Conservation (phyloP, 116 monocot genomes). For the Papilionanthe hybrid region DNA sequence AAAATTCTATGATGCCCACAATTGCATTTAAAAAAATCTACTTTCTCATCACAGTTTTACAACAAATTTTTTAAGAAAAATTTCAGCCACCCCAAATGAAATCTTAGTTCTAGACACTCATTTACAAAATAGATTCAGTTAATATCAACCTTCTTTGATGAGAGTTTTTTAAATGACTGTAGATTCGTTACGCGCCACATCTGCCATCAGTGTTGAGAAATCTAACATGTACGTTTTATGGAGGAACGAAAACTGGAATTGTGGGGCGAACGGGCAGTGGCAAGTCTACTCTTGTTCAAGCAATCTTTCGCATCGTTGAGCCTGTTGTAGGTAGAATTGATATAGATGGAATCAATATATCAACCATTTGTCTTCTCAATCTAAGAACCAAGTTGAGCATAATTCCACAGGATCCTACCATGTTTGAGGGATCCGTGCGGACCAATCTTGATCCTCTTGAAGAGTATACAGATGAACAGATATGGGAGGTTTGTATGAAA, state of each 20-base stretch:
- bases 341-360: slow-evolving; percentile 45
- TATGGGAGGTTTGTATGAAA: too few species aligned
- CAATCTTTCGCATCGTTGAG: slow-evolving; percentile 49
- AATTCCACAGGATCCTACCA: slow-evolving; percentile 19
- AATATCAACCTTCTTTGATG: too few species aligned
- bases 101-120: too few species aligned
- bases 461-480: too few species aligned
- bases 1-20: too few species aligned
- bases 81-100: too few species aligned
- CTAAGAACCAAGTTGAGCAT: slow-evolving; percentile 37
- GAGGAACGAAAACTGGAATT: slow-evolving; percentile 55
- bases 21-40: too few species aligned
- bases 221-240: slow-evolving; percentile 48
- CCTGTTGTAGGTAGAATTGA: slow-evolving; percentile 38
- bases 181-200: slow-evolving; percentile 67
- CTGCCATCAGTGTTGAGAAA: slow-evolving; percentile 67
- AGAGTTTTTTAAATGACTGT: neutral
- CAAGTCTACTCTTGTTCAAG: slow-evolving; percentile 47
- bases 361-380: slow-evolving; percentile 38
- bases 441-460: too few species aligned
- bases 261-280: slow-evolving; percentile 42
- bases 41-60: too few species aligned
- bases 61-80: too few species aligned
- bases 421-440: too few species aligned
- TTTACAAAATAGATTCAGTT: too few species aligned